These are phyloP conservation scores for Pseudozyma tsukubaensis DNA, from an alignment of 1,284 basidiomycete genomes.

Conservation along the genomic window DNA sequence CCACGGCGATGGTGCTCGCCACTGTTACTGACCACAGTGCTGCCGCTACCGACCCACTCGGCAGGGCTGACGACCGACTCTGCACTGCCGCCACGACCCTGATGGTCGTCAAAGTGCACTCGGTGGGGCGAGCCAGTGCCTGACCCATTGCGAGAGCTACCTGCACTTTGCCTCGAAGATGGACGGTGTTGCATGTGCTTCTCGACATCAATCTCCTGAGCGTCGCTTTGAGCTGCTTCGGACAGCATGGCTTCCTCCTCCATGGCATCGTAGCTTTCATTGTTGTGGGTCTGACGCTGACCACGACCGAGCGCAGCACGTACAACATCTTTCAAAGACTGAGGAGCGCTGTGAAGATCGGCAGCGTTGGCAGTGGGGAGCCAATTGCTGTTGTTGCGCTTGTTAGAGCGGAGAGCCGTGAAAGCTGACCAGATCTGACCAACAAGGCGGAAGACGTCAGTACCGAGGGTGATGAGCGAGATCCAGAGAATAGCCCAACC, in stretches of 20 bases:
- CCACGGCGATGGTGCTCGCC: constrained; percentile 6
- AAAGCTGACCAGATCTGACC: constrained; percentile 31
- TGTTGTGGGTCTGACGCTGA: background rate
- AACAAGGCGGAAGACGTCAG: constrained; percentile 49
- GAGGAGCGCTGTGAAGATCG: background rate
- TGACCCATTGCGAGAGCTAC: constrained; percentile 13
- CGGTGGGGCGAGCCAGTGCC: constrained; percentile 37
- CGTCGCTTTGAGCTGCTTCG: constrained; percentile 30
- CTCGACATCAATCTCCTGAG: constrained; percentile 33
- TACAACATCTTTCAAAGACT: constrained; percentile 28
- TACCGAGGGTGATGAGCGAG: constrained; percentile 50
- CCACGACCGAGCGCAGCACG: constrained; percentile 22
- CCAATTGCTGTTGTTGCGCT: constrained; percentile 7
- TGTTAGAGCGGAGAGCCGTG: constrained; percentile 12
- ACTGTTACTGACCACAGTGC: constrained; percentile 24
- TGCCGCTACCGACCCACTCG: constrained; percentile 40
- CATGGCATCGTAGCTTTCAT: constrained; percentile 39
- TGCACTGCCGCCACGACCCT: constrained; percentile 18
- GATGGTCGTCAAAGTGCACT: constrained; percentile 44
- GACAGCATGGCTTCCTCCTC: constrained; percentile 44
- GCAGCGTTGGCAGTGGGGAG: constrained; percentile 7
- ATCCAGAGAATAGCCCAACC: constrained; percentile 56
- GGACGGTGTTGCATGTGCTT: constrained; percentile 18
- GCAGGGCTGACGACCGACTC: constrained; percentile 33
- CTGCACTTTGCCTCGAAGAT: constrained; percentile 7